A percentile compares a stretch with the other conserved stretches of the same genome.
Conservation (phyloP, 148 eudicot species). For the Oxyria digyna region DNA sequence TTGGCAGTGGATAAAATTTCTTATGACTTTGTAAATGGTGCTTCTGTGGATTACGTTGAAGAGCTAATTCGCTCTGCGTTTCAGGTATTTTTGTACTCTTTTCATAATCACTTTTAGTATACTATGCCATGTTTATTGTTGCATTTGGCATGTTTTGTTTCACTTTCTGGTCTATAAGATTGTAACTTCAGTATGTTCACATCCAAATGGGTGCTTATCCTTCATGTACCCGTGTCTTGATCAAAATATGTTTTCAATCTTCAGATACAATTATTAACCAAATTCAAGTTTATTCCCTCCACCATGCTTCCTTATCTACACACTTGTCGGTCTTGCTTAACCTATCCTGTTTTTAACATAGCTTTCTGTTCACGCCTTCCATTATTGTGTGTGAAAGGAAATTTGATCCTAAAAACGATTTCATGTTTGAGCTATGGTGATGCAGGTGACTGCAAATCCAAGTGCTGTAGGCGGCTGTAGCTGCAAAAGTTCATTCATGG, state of each 20-base stretch:
- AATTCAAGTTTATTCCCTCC: background rate
- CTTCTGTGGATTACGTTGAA: constrained; percentile 91
- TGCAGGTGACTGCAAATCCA: constrained; percentile 79
- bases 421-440: background rate
- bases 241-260: no score
- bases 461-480: constrained; percentile 94
- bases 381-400: background rate
- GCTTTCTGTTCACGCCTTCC: background rate
- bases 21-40: constrained; percentile 88
- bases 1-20: constrained; percentile 84
- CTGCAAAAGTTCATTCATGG: constrained; percentile 88
- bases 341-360: background rate
- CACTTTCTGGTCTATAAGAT: background rate
- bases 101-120: background rate
- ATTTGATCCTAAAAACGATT: no score
- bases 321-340: background rate
- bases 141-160: background rate
- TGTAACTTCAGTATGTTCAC: background rate
- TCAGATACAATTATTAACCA: background rate
- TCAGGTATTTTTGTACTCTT: constrained; percentile 38
- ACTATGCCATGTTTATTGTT: background rate
- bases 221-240: background rate
- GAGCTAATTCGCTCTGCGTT: constrained; percentile 97
- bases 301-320: background rate
- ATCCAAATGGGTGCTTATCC: background rate